Conservation (phyloP, 768 basidiomycete genomes). For the Naganishia randhawae region DNA sequence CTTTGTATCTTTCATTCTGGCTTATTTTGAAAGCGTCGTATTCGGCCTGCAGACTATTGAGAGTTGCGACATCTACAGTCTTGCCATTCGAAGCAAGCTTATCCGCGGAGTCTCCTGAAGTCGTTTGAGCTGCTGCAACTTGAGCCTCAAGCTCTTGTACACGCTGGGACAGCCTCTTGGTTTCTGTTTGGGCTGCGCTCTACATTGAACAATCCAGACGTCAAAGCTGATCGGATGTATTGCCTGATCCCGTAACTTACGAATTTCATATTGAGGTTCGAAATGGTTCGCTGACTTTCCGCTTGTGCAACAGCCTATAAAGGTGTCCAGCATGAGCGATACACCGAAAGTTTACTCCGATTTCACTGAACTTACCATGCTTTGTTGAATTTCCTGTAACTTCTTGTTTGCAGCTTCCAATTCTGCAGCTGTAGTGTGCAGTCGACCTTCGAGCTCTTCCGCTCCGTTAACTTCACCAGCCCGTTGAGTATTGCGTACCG, state of each 20-base stretch:
- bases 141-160: slow-evolving; percentile 14
- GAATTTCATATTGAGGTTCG: not conserved
- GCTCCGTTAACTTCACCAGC: not conserved
- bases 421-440: slow-evolving; percentile 4
- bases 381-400: not conserved
- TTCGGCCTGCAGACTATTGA: slow-evolving; percentile 20
- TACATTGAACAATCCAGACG: not conserved
- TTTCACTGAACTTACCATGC: not conserved
- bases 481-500: not conserved
- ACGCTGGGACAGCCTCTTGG: slow-evolving; percentile 1
- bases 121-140: not conserved
- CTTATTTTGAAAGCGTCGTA: slow-evolving; percentile 25
- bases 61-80: not conserved
- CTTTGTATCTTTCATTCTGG: slow-evolving; percentile 19
- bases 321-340: not conserved
- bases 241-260: not conserved
- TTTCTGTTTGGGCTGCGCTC: slow-evolving; percentile 8
- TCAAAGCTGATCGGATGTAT: too few species aligned
- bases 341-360: not conserved
- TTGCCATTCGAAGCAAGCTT: not conserved
- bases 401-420: slow-evolving; percentile 11
- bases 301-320: not conserved
- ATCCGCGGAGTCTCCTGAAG: not conserved
- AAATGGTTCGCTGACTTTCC: not conserved
- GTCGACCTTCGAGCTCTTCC: not conserved